A percentile compares a stretch with the other conserved stretches of the same genome.
Evolutionary conservation across 805 yeast species (phyloP).

Genomic region (Candida piceae): DNA sequence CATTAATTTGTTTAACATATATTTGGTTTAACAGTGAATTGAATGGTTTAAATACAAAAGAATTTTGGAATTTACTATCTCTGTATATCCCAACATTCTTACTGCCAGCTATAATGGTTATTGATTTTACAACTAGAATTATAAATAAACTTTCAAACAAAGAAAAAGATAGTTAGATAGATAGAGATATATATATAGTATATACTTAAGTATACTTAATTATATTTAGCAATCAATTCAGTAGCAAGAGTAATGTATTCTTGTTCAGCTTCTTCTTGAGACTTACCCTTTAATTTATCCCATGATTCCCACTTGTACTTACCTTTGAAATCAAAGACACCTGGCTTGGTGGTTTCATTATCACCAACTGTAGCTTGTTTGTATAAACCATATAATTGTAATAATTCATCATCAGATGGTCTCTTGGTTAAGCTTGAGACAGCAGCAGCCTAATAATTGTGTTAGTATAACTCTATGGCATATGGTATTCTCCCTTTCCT

Average conservation of each 20-base stretch:
- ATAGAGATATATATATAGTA: no score
- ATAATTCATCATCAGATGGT: conserved; percentile 83
- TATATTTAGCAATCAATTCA: conserved; percentile 52
- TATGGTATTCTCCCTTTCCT: no score
- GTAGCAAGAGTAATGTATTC: conserved; percentile 69
- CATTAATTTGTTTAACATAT: conserved; percentile 63
- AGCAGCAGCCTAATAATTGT: conserved; percentile 60
- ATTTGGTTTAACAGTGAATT: conserved; percentile 33
- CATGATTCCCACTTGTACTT: conserved; percentile 98
- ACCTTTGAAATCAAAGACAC: conserved; percentile 87
- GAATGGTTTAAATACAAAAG: conserved; percentile 34
- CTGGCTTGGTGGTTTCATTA: conserved; percentile 82
- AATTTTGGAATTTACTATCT: conserved; percentile 39
- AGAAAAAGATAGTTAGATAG: no score
- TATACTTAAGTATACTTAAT: no score
- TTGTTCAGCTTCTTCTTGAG: conserved; percentile 87
- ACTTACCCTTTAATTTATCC: conserved; percentile 79
- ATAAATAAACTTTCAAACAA: background rate
- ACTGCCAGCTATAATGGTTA: conserved; percentile 54
- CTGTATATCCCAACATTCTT: conserved; percentile 69
- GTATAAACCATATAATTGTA: conserved; percentile 84
- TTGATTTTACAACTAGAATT: conserved; percentile 36
- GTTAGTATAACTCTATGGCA: no score
- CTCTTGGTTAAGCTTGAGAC: conserved; percentile 70
- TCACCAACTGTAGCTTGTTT: conserved; percentile 98